phyloP scores from a whole-genome alignment of 331 rosid species.

The Malus hybrid region DNA sequence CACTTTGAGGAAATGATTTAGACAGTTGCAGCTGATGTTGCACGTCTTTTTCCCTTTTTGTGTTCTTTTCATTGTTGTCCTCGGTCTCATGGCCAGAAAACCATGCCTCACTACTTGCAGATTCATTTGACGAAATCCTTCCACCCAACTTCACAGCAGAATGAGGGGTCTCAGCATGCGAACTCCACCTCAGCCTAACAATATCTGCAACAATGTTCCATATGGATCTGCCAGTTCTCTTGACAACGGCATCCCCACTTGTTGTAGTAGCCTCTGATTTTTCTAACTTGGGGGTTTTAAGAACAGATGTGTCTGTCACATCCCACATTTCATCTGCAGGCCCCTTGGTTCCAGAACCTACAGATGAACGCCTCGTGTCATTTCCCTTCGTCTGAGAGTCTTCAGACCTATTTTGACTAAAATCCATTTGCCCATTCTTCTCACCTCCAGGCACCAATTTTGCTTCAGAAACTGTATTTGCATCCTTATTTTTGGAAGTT shows the following conservation, averaged over 20 bases:
- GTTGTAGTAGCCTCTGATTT: slow-evolving; percentile 34
- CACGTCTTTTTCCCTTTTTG: slow-evolving; percentile 25
- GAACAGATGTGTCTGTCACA: slow-evolving; percentile 40
- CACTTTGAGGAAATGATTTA: slow-evolving; percentile 23
- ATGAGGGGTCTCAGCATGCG: slow-evolving; percentile 39
- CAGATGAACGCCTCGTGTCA: slow-evolving; percentile 38
- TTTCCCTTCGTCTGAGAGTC: slow-evolving; percentile 31
- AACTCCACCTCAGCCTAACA: slow-evolving; percentile 61
- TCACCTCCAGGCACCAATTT: slow-evolving; percentile 29
- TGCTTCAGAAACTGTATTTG: slow-evolving; percentile 24
- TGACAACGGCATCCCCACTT: slow-evolving; percentile 34
- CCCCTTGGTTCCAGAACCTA: slow-evolving; percentile 62
- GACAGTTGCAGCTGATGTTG: slow-evolving; percentile 24
- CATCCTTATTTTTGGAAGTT: slow-evolving; percentile 38
- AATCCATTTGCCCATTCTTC: slow-evolving; percentile 15
- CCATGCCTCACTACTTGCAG: slow-evolving; percentile 56
- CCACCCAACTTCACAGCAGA: slow-evolving; percentile 47
- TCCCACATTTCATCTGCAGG: slow-evolving; percentile 80
- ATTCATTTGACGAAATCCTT: slow-evolving; percentile 51
- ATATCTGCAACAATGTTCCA: slow-evolving; percentile 62
- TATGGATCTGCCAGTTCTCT: slow-evolving; percentile 68
- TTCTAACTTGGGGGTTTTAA: slow-evolving; percentile 29
- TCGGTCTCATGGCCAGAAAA: slow-evolving; percentile 70
- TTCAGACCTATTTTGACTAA: slow-evolving; percentile 23
- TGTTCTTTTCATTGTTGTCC: slow-evolving; percentile 39